Base-by-base conservation (phyloP, 345 rosid genomes). In the Combretum micranthum region DNA sequence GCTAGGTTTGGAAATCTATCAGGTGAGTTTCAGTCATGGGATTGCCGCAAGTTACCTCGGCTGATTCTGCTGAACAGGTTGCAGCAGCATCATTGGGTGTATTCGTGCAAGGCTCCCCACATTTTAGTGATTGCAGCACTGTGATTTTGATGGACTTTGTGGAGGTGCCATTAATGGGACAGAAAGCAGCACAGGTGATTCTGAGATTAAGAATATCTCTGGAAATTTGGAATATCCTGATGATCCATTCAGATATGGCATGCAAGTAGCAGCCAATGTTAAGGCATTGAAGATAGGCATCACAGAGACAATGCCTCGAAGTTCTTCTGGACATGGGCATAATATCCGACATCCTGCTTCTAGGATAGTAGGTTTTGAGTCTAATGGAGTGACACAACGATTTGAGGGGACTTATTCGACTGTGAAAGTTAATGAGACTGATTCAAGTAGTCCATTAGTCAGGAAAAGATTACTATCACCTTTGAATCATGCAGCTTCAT, bases 281-380 rank as follows among this genome's bases (percentile, higher is more conserved):
- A 76, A 77, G 50, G 90, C 80, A 49, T 63, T 68, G 43, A 68
- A 61, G 77, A 70, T 66, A 52, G 65, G 73, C 59, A 52, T 78
- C 60, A 62, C 62, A 2, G 73, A 77, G 71, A 64, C 57, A 67
- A 64, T 25, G 71, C 67, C 72, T 59, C 67, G 57, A 20, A 56
- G 54, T 62, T 61, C 71, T 74, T 53, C 68, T 53, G 69, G 52
- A 63, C 60, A 55, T 64, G 82, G 59, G 63, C 64, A 56, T 66
- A 72, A 42, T 51, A 21, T 61, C 50, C 82, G 53, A 37, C 56
- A 52, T 52, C 90, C 90, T 73, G 77, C 77, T 54, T 73, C 90
- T 57, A 80, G 98, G 70, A 84, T 86, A 59, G 83, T 91, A 57
- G 96, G 96, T 42, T 91, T 86, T 68, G 85, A 78, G 59, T 77